Percentiles rank a stretch among this genome's conserved stretches.
phyloP scores from a whole-genome alignment of 371 early-diverging fungal species.

The Apophysomyces variabilis region DNA sequence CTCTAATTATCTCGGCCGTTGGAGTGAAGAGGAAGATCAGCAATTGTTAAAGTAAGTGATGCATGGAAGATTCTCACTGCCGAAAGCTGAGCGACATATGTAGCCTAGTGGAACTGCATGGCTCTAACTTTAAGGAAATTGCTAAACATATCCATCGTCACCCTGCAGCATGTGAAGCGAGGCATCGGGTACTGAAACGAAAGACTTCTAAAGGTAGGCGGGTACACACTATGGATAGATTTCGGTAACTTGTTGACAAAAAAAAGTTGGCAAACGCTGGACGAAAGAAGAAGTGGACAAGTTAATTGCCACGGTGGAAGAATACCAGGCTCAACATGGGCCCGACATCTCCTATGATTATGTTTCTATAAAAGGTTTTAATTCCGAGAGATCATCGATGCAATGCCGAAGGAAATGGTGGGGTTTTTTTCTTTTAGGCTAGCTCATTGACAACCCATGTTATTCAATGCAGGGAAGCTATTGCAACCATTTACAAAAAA shows the following conservation, averaged over 20 bases:
- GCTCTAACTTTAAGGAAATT: not conserved
- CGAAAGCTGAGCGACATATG: not conserved
- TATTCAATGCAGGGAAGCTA: not conserved
- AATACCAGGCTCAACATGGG: not conserved
- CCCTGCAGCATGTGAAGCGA: constrained; percentile 3
- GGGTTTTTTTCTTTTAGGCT: not conserved
- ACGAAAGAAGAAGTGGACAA: not conserved
- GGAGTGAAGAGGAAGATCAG: constrained; percentile 15
- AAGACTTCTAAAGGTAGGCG: not conserved
- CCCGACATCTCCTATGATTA: not conserved
- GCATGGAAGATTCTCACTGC: not conserved
- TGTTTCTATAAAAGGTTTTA: not conserved
- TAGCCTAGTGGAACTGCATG: not conserved
- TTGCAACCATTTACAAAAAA: not conserved
- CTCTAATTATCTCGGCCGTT: constrained; percentile 9
- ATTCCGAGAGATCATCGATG: not conserved
- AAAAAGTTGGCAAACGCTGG: not conserved
- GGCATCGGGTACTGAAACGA: not conserved
- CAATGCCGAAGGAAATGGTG: constrained; percentile 5
- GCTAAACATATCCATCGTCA: not conserved
- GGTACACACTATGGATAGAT: not conserved
- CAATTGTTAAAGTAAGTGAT: constrained; percentile 16
- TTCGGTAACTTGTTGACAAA: not conserved
- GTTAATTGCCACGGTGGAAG: not conserved
- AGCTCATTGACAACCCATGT: not conserved